phyloP scores from a whole-genome alignment of 805 yeast genomes.

The Metschnikowia gelsemii region DNA sequence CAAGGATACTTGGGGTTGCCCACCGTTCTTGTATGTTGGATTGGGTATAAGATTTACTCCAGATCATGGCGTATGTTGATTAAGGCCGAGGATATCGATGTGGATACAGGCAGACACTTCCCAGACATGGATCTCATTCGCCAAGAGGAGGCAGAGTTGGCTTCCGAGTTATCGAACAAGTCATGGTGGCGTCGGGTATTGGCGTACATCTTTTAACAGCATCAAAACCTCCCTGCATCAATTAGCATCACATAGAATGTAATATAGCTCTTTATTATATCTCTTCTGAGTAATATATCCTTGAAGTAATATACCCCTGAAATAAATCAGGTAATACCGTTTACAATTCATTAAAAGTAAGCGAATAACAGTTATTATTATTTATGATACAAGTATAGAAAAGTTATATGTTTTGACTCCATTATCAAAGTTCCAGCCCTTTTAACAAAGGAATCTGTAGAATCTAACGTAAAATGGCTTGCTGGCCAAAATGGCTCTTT shows the following conservation, averaged over 20 bases:
- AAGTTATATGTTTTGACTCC: not conserved
- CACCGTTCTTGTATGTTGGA: conserved; percentile 24
- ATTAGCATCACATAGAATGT: conserved; percentile 1
- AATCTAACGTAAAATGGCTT: conserved; percentile 49
- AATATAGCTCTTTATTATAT: too few relatives aligned
- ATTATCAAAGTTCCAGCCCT: too few relatives aligned
- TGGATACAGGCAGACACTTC: conserved; percentile 27
- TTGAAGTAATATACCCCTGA: too few relatives aligned
- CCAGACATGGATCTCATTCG: conserved; percentile 26
- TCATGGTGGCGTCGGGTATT: conserved; percentile 16
- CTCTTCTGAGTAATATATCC: too few relatives aligned
- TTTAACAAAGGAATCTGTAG: conserved; percentile 62
- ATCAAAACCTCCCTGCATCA: not conserved
- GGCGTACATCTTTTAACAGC: conserved; percentile 10
- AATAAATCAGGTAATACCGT: too few relatives aligned
- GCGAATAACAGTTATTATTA: not conserved
- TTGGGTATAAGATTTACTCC: conserved; percentile 26
- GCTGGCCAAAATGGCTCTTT: conserved; percentile 47
- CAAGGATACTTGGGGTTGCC: conserved; percentile 29
- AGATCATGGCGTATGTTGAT: conserved; percentile 22
- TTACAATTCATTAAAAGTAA: too few relatives aligned
- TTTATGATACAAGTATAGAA: conserved; percentile 1
- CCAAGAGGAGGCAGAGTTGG: conserved; percentile 24
- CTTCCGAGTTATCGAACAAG: conserved; percentile 10
- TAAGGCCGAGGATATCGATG: conserved; percentile 24